A percentile compares a stretch with the other conserved stretches of the same genome.
Evolutionary conservation across 2,329 filamentous ascomycete species (phyloP).

Genomic region (Pseudopithomyces chartarum): DNA sequence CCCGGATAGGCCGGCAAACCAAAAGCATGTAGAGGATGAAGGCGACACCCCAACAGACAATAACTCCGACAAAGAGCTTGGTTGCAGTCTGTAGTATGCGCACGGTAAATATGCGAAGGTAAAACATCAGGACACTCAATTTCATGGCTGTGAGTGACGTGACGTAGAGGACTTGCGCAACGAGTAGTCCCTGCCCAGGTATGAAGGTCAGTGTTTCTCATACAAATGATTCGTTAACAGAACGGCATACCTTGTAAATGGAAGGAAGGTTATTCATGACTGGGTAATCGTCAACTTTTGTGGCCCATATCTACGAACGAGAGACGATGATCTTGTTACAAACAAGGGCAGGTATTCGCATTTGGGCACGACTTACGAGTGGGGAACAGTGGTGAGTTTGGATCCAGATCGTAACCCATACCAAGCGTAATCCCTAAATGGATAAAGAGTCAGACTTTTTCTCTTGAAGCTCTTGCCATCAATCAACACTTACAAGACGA

Average conservation of each 20-base stretch:
- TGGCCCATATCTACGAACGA: not conserved
- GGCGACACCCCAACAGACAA: not conserved
- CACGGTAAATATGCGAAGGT: not conserved
- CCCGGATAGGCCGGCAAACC: not conserved
- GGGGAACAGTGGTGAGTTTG: not conserved
- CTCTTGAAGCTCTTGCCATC: not conserved
- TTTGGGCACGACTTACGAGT: not conserved
- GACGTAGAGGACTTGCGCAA: conserved; percentile 1
- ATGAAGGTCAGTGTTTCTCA: not conserved
- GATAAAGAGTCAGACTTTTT: not conserved
- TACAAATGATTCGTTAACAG: not conserved
- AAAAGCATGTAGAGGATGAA: not conserved
- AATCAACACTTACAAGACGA: not conserved
- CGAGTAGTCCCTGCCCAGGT: not conserved
- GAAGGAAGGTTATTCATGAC: not conserved
- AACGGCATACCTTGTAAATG: not conserved
- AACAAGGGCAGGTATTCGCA: not conserved
- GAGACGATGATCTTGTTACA: not conserved
- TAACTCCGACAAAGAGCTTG: not conserved
- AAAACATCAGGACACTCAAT: conserved; percentile 1
- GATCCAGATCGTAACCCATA: not conserved
- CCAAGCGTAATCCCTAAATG: not conserved
- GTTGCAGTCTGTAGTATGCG: not conserved
- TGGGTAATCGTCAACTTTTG: not conserved
- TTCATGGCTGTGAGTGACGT: not conserved